Evolutionary conservation across 1,284 basidiomycete species (phyloP).

Genomic region (Ustilago bromivora): DNA sequence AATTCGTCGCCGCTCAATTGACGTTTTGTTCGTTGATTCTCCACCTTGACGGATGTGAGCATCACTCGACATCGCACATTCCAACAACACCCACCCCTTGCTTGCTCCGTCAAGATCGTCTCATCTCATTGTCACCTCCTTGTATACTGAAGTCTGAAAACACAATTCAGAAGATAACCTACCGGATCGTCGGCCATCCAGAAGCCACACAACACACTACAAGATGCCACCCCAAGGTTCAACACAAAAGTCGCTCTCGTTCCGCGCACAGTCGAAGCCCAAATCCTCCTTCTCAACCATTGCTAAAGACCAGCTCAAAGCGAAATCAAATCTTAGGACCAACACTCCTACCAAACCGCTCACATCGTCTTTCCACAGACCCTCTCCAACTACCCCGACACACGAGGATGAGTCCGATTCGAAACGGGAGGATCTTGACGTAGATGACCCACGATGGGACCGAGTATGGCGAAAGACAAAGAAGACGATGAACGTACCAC

Average conservation of each 20-base stretch:
- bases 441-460: constrained; percentile 55
- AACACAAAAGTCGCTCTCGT: constrained; percentile 40
- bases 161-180: not conserved
- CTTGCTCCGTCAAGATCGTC: not conserved
- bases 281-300: constrained; percentile 41
- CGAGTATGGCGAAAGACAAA: constrained; percentile 55
- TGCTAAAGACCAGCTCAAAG: constrained; percentile 38
- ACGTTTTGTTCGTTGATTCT: constrained; percentile 22
- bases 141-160: not conserved
- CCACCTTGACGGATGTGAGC: constrained; percentile 6
- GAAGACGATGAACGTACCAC: constrained; percentile 41
- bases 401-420: constrained; percentile 23
- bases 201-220: not conserved
- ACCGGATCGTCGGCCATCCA: not conserved
- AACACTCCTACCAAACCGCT: constrained; percentile 21
- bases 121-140: not conserved
- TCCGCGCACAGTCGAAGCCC: constrained; percentile 46
- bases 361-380: constrained; percentile 18
- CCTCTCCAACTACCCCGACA: constrained; percentile 8
- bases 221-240: constrained; percentile 37
- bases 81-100: not conserved
- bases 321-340: constrained; percentile 21
- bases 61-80: constrained; percentile 6
- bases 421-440: constrained; percentile 41
- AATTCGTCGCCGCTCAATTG: not conserved